Base-by-base conservation (phyloP, 352 stramenopile genomes). In the Pythium guiyangense region DNA sequence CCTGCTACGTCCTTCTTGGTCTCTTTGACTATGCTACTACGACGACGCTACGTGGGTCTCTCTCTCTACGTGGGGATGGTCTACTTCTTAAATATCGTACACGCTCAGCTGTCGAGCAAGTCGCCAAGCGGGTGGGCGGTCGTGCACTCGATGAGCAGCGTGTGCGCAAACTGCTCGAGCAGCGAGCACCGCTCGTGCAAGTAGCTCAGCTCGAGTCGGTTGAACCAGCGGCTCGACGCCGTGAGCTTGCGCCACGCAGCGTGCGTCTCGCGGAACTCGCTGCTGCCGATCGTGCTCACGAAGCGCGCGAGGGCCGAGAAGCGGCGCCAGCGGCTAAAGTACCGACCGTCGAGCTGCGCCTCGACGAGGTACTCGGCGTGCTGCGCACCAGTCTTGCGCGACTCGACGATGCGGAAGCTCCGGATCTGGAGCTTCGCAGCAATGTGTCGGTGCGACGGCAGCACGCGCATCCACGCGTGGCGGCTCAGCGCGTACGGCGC, bases 281-380 rank as follows among this genome's bases (percentile, higher is more conserved):
- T 79, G 49, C 46, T 63, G 48, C 77, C 70, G 43, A 93, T 64
- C 37, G 69, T 70, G 48, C 63, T 63, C 46, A 84, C 76, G 51
- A 93, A 91, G 31, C 74, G 73, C 40, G 68, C 71, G 69, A 93
- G 76, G 45, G 82, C 72, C 22, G 84, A 89, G 62, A 86, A 93
- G 14, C 84, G 84, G 18, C 77, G 77, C 84, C 84, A 93, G 40
- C 69, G 71, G 43, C 72, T 90, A 45, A 88, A 74, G 67, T 86
- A 91, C 54, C 71, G 71, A 26, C 77, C 79, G 58, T 90, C 84
- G 20, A 93, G 69, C 59, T 87, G 74, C 56, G 88, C 67, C 66
- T 93, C 80, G 37, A 93, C 73, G 39, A 90, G 67, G 57, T 90
- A 93, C 74, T 93, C 84, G 62, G 80, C 84, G 57, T 91, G 79